phyloP scores from a whole-genome alignment of 176 grass and related monocot genomes.

The Poa annua region DNA sequence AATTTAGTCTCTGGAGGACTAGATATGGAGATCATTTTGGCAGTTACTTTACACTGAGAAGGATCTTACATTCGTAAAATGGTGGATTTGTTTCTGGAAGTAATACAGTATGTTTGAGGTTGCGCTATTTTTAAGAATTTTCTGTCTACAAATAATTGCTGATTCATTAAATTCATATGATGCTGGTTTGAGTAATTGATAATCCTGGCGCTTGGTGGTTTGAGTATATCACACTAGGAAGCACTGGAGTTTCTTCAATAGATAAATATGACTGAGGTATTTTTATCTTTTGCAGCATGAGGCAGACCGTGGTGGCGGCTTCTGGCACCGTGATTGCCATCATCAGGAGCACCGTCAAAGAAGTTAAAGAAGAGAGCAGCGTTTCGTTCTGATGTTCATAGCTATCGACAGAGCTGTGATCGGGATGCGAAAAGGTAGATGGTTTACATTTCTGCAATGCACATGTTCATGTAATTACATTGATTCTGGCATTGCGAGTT shows the following conservation, averaged over 20 bases:
- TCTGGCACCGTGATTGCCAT: constrained; percentile 50
- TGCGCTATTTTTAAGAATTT: too few species aligned
- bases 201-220: neutral
- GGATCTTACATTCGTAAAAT: too few species aligned
- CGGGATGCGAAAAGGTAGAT: constrained; percentile 56
- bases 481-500: neutral
- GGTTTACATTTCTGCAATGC: neutral
- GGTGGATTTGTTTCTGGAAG: too few species aligned
- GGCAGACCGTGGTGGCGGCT: constrained; percentile 38
- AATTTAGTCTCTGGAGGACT: too few species aligned
- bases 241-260: neutral
- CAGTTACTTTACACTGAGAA: too few species aligned
- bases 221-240: neutral
- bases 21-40: too few species aligned
- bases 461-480: neutral
- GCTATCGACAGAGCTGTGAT: constrained; percentile 41
- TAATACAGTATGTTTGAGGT: too few species aligned
- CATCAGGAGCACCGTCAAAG: constrained; percentile 70
- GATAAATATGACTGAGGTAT: neutral
- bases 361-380: constrained; percentile 66
- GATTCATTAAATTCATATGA: neutral
- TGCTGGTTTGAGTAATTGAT: neutral
- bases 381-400: constrained; percentile 58
- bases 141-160: too few species aligned
- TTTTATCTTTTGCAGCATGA: constrained; percentile 30